phyloP scores from a whole-genome alignment of 2,329 filamentous ascomycete genomes.

The Ophiocordyceps camponoti-floridani region DNA sequence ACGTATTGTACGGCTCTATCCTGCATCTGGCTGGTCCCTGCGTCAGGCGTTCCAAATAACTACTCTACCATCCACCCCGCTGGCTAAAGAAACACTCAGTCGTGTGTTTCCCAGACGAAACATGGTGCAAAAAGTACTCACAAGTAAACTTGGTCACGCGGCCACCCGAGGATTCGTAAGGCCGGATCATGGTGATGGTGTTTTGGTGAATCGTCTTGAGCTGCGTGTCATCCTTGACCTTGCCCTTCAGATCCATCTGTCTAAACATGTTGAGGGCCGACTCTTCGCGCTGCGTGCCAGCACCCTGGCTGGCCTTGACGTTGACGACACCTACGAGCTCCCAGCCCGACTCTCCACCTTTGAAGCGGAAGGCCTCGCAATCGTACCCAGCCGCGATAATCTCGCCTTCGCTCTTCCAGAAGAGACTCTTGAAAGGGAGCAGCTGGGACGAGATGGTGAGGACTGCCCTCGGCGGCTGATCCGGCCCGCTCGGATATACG shows the following conservation, averaged over 20 bases:
- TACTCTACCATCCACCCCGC: constrained; percentile 66
- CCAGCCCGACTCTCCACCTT: constrained; percentile 67
- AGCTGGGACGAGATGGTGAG: constrained; percentile 79
- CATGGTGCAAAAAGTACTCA: constrained; percentile 28
- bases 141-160: constrained; percentile 69
- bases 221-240: constrained; percentile 79
- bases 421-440: constrained; percentile 77
- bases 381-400: constrained; percentile 91
- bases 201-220: constrained; percentile 95
- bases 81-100: constrained; percentile 32
- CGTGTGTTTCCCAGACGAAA: constrained; percentile 4
- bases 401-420: constrained; percentile 84
- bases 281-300: constrained; percentile 57
- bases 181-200: constrained; percentile 71
- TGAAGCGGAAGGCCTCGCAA: constrained; percentile 77
- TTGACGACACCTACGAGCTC: constrained; percentile 68
- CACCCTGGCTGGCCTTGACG: constrained; percentile 44
- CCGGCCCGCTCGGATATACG: constrained; percentile 81
- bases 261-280: constrained; percentile 95
- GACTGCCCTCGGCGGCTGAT: constrained; percentile 80
- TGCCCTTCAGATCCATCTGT: constrained; percentile 97
- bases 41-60: constrained; percentile 54
- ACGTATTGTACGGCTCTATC: not conserved
- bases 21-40: not conserved
- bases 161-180: constrained; percentile 49